These are phyloP conservation scores for Wickerhamiella brachini DNA, from an alignment of 805 yeast genomes.

Conservation along the genomic window DNA sequence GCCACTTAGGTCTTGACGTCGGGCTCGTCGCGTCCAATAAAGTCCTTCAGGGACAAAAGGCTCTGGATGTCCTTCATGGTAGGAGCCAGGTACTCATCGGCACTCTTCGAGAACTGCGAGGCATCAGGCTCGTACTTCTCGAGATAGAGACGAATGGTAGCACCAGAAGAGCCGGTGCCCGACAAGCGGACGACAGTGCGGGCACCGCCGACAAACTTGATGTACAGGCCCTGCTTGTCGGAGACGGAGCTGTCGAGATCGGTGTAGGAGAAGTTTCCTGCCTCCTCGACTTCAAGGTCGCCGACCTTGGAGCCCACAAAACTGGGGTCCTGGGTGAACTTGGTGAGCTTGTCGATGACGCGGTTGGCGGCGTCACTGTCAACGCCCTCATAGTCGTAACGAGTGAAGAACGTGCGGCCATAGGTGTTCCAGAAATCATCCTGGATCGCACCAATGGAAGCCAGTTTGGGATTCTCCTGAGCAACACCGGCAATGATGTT, in stretches of 20 bases:
- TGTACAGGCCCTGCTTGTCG: slow-evolving; percentile 72
- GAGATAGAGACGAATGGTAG: slow-evolving; percentile 83
- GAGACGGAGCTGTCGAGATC: slow-evolving; percentile 92
- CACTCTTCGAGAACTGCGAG: slow-evolving; percentile 34
- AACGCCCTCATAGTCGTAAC: slow-evolving; percentile 87
- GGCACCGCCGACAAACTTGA: slow-evolving; percentile 67
- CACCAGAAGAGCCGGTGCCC: slow-evolving; percentile 97
- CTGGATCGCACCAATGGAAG: slow-evolving; percentile 71
- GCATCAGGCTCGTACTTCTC: slow-evolving; percentile 65
- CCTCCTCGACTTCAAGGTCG: slow-evolving; percentile 48
- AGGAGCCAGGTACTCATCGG: slow-evolving; percentile 52
- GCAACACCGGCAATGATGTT: slow-evolving; percentile 82
- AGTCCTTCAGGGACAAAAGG: slow-evolving; percentile 58
- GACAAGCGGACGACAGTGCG: slow-evolving; percentile 83
- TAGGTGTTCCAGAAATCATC: slow-evolving; percentile 76
- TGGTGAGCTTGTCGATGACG: slow-evolving; percentile 42
- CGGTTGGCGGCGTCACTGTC: slow-evolving; percentile 58
- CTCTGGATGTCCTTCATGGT: slow-evolving; percentile 51
- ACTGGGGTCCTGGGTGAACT: slow-evolving; percentile 25
- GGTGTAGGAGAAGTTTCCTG: slow-evolving; percentile 82
- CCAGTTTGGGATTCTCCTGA: slow-evolving; percentile 40
- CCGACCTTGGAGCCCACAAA: slow-evolving; percentile 42
- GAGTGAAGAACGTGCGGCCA: slow-evolving; percentile 93
- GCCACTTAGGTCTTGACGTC: slow-evolving; percentile 63
- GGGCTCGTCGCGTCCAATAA: slow-evolving; percentile 71